Conservation (phyloP, 805 yeast genomes). For the Pichia ethanolica region DNA sequence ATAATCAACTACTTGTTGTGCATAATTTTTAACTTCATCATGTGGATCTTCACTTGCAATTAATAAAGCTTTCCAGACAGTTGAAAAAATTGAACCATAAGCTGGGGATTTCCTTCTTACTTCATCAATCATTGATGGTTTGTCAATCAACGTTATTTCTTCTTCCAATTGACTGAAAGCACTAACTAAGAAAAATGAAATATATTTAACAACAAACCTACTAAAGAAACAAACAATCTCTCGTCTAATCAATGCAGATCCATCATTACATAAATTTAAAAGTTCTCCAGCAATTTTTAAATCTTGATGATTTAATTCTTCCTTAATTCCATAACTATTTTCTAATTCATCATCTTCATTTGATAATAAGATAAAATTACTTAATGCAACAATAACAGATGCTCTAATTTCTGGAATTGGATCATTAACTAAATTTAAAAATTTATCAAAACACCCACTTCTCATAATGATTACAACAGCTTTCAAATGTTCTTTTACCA, state of each 20-base stretch:
- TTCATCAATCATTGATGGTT: slow-evolving; percentile 54
- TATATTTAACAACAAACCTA: slow-evolving; percentile 60
- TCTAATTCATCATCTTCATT: slow-evolving; percentile 32
- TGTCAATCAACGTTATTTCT: slow-evolving; percentile 61
- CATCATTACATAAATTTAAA: slow-evolving; percentile 69
- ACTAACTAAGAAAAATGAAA: slow-evolving; percentile 71
- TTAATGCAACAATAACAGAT: slow-evolving; percentile 66
- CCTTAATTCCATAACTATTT: slow-evolving; percentile 20
- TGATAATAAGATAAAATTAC: slow-evolving; percentile 48
- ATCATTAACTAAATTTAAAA: slow-evolving; percentile 60
- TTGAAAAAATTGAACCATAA: slow-evolving; percentile 77
- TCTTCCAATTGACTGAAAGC: slow-evolving; percentile 82
- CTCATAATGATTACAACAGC: slow-evolving; percentile 66
- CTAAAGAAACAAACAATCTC: slow-evolving; percentile 77
- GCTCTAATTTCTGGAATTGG: slow-evolving; percentile 95
- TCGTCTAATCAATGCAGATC: slow-evolving; percentile 80
- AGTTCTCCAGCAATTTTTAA: slow-evolving; percentile 62
- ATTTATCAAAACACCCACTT: slow-evolving; percentile 50
- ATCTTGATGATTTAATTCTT: slow-evolving; percentile 59
- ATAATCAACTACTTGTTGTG: slow-evolving; percentile 69
- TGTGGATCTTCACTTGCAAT: slow-evolving; percentile 85
- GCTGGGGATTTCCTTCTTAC: slow-evolving; percentile 67
- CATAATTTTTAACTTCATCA: slow-evolving; percentile 63
- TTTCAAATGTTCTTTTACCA: slow-evolving; percentile 66
- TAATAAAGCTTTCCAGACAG: slow-evolving; percentile 80